These are phyloP conservation scores for Ascocoryne sarcoides DNA, from an alignment of 2,329 filamentous ascomycete species.

Conservation along the genomic window DNA sequence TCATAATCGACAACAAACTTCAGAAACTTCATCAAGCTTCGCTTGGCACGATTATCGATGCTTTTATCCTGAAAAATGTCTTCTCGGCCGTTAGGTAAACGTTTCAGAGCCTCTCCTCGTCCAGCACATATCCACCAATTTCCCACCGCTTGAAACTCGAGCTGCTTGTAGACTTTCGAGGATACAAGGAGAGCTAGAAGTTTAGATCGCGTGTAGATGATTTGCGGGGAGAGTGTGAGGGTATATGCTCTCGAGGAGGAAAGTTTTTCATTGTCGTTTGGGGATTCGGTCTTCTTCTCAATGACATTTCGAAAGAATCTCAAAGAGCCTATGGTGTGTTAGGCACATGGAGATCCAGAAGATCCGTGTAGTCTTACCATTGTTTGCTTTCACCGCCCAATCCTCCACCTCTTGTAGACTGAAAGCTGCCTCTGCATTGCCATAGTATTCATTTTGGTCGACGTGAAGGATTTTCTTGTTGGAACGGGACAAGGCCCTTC, in stretches of 20 bases:
- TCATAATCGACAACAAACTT: constrained; percentile 74
- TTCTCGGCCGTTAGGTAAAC: constrained; percentile 82
- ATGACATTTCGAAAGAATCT: constrained; percentile 23
- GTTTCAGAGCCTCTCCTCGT: constrained; percentile 39
- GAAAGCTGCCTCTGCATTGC: constrained; percentile 75
- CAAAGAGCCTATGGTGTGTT: constrained; percentile 8
- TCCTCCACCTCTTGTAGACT: constrained; percentile 72
- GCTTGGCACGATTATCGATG: constrained; percentile 74
- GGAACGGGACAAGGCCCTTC: constrained; percentile 84
- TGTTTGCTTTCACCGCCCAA: constrained; percentile 50
- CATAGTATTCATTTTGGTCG: constrained; percentile 83
- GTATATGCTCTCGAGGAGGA: constrained; percentile 67
- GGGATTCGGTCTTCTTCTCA: constrained; percentile 26
- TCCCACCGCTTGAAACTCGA: constrained; percentile 89
- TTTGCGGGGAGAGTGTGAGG: constrained; percentile 72
- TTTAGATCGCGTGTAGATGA: constrained; percentile 75
- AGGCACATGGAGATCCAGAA: background rate
- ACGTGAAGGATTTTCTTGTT: constrained; percentile 86
- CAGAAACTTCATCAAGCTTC: constrained; percentile 85
- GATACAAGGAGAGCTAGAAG: constrained; percentile 77
- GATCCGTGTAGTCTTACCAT: constrained; percentile 22
- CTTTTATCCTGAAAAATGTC: constrained; percentile 76
- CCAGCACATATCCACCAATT: constrained; percentile 71
- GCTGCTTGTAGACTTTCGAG: constrained; percentile 76
- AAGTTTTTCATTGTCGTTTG: constrained; percentile 34